Evolutionary conservation across 2,329 filamentous ascomycete genomes (phyloP).

Genomic region (Coleophoma eucalyptorum): DNA sequence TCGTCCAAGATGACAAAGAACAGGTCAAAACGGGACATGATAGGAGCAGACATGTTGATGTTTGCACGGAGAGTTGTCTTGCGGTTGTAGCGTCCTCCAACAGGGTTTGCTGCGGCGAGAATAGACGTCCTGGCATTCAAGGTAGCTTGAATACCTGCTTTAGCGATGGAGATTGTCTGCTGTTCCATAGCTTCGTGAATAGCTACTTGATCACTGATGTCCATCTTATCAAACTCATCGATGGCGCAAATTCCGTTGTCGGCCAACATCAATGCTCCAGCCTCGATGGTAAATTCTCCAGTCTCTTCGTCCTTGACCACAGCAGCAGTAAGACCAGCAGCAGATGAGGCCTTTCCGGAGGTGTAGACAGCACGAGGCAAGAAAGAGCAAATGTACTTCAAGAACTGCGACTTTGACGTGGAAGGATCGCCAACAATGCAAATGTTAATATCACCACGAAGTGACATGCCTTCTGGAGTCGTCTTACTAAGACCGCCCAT

Average conservation of each 20-base stretch:
- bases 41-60: constrained; percentile 97
- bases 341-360: constrained; percentile 94
- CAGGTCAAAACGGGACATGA: constrained; percentile 98
- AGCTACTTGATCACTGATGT: constrained; percentile 92
- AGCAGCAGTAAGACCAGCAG: constrained; percentile 93
- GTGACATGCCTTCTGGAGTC: constrained; percentile 89
- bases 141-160: constrained; percentile 96
- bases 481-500: constrained; percentile 94
- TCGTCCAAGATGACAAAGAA: constrained; percentile 98
- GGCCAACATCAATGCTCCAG: constrained; percentile 94
- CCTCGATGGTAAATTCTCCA: constrained; percentile 97
- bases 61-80: constrained; percentile 91
- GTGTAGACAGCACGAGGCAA: constrained; percentile 97
- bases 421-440: constrained; percentile 97
- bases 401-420: constrained; percentile 95
- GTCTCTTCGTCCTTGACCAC: constrained; percentile 98
- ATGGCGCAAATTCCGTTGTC: constrained; percentile 97
- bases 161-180: constrained; percentile 98
- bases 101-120: constrained; percentile 91
- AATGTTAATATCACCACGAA: constrained; percentile 97
- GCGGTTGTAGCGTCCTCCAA: constrained; percentile 94
- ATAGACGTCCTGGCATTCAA: constrained; percentile 95
- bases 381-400: constrained; percentile 97
- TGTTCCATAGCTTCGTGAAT: constrained; percentile 99
- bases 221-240: constrained; percentile 99